These are phyloP conservation scores for Phytopythium delawarense DNA, from an alignment of 352 stramenopile species.

Conservation along the genomic window DNA sequence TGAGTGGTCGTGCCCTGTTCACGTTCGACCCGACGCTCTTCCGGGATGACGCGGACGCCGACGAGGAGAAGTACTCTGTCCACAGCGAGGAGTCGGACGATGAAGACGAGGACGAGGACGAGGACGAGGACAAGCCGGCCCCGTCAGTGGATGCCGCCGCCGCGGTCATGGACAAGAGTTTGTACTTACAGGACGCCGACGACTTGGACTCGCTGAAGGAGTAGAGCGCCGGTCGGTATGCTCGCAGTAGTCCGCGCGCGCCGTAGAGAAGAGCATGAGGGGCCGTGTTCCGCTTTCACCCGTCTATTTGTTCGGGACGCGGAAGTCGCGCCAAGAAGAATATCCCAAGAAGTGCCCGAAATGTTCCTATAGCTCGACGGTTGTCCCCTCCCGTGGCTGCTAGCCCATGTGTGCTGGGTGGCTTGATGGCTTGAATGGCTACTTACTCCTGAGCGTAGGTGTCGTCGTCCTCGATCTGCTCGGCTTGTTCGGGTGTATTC, in stretches of 20 bases:
- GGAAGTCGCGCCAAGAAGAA: neutral
- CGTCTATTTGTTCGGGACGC: neutral
- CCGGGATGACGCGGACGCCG: slow-evolving; percentile 86
- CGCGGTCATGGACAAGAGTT: slow-evolving; percentile 78
- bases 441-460: slow-evolving; percentile 14
- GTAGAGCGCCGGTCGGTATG: slow-evolving; percentile 13
- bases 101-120: slow-evolving; percentile 33
- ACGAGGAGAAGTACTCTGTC: slow-evolving; percentile 80
- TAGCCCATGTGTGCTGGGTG: neutral
- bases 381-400: neutral
- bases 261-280: neutral
- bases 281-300: neutral
- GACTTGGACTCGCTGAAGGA: slow-evolving; percentile 78
- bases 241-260: neutral
- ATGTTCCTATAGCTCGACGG: neutral
- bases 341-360: neutral
- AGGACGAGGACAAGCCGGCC: slow-evolving; percentile 41
- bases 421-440: neutral
- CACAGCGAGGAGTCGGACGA: slow-evolving; percentile 51
- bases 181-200: slow-evolving; percentile 78
- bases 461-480: slow-evolving; percentile 7
- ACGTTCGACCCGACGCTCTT: slow-evolving; percentile 89
- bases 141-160: slow-evolving; percentile 41
- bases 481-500: slow-evolving; percentile 13
- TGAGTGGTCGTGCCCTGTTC: slow-evolving; percentile 91